A percentile compares a stretch with the other conserved stretches of the same genome.
Conservation (phyloP, 2,329 filamentous ascomycete species). For the Aureobasidium sp. region DNA sequence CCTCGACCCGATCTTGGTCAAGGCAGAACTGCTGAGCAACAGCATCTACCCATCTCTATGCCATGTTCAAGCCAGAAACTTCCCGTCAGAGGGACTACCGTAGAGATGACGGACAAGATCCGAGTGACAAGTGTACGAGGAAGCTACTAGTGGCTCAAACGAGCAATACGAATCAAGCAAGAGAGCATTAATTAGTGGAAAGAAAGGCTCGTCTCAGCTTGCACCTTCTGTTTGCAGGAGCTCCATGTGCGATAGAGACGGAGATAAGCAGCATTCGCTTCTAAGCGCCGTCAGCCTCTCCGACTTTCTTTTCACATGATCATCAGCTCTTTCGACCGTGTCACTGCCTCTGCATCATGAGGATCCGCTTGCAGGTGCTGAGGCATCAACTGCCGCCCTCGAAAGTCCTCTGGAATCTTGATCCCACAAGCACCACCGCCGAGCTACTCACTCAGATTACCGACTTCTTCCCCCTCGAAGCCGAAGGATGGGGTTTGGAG, state of each 20-base stretch:
- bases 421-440: constrained; percentile 54
- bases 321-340: background rate
- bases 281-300: constrained; percentile 4
- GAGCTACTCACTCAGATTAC: constrained; percentile 74
- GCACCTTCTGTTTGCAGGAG: background rate
- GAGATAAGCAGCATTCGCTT: background rate
- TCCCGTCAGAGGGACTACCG: too few species aligned
- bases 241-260: background rate
- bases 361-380: constrained; percentile 65
- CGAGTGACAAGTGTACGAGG: background rate
- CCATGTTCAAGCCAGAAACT: background rate
- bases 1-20: background rate
- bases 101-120: background rate
- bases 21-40: background rate
- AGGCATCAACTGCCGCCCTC: constrained; percentile 67
- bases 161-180: too few species aligned
- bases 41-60: background rate
- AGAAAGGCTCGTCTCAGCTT: too few species aligned
- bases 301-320: background rate
- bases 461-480: constrained; percentile 73
- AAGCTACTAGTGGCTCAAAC: too few species aligned
- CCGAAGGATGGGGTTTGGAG: constrained; percentile 75
- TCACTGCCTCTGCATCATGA: constrained; percentile 43
- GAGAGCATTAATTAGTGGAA: too few species aligned
- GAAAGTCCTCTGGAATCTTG: constrained; percentile 64